Evolutionary conservation across 2,329 filamentous ascomycete species (phyloP), one percentile per base, ranked within the genome.

Genomic region (Ascochyta koolunga): DNA sequence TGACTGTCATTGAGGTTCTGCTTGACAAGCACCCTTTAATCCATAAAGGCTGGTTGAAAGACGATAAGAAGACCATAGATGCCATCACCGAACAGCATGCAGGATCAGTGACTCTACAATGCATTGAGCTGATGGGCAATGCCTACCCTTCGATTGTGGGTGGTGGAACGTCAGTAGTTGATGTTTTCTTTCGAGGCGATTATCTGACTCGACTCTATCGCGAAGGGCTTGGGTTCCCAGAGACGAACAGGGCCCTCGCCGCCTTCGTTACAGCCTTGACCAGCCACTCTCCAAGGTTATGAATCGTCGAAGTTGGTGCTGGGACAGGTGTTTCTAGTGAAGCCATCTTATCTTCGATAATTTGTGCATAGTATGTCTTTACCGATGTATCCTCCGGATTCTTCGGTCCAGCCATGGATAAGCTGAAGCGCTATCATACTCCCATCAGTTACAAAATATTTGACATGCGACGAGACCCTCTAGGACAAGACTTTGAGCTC

Each of bases 381-480:
- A 67, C 66, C 15, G 63, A 68, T 25, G 47, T 66, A 2, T 68
- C 64, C 2, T 21, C 46, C 1, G 64, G 55, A 4, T 66, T 62
- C 38, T 62, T 65, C 21, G 19, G 10, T 2, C 15, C 21, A 3
- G 60, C 42, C 6, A 21, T 42, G 4, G 37, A 61, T 2, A 22
- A 6, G 11, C 54, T 63, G 22, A 18, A 31, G 2, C 19, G 8
- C 11, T 44, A 27, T 19, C 11, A 15, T 2, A 16, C 25, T 13
- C 22, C 19, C 6, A 49, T 62, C 37, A 49, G 29, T 4, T 57
- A 49, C 25, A 56, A 59, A 15, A 45, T 62, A 1, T 43, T 65
- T 3, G 62, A 69, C 35, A 44, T 67, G 11, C 59, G 79, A 74
- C 76, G 78, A 74, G 75, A 39, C 66, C 54, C 54, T 0, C 2